phyloP scores from a whole-genome alignment of 495 filamentous ascomycete species.

The Neurospora africana region DNA sequence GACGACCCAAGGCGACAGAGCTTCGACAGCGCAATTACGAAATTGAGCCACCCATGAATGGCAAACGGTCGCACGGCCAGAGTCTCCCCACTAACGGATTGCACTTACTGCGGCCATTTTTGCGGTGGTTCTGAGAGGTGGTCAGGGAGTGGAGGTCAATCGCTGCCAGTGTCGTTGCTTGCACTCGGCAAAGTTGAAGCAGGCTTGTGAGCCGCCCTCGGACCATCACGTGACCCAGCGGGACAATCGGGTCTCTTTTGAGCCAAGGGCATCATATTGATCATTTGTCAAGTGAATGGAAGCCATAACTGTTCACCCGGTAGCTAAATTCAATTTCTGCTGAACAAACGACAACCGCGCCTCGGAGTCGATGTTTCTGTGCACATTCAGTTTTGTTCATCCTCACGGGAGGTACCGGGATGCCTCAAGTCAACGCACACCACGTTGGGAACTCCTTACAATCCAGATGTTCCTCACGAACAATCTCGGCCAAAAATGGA shows the following conservation, averaged over 20 bases:
- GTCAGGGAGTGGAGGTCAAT: conserved; percentile 34
- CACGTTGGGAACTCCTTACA: background rate
- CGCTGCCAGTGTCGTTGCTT: conserved; percentile 26
- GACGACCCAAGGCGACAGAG: background rate
- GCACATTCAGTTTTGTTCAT: background rate
- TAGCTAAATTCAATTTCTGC: background rate
- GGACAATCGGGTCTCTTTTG: background rate
- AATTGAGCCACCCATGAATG: background rate
- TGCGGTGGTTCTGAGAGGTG: conserved; percentile 42
- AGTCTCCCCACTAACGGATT: conserved; percentile 13
- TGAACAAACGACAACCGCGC: background rate
- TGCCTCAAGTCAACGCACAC: background rate
- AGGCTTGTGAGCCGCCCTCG: conserved; percentile 5
- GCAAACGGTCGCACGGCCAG: background rate
- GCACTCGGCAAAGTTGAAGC: conserved; percentile 21
- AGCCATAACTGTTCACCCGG: background rate
- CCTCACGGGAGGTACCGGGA: background rate
- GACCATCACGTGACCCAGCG: conserved; percentile 20
- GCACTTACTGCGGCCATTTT: conserved; percentile 83
- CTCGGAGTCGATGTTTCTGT: background rate
- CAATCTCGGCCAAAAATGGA: background rate
- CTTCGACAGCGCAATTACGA: conserved; percentile 2
- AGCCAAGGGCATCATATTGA: background rate
- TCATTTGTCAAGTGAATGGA: background rate
- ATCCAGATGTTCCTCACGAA: background rate